Conservation (phyloP, 2,329 filamentous ascomycete species). For the Gremmenia infestans region DNA sequence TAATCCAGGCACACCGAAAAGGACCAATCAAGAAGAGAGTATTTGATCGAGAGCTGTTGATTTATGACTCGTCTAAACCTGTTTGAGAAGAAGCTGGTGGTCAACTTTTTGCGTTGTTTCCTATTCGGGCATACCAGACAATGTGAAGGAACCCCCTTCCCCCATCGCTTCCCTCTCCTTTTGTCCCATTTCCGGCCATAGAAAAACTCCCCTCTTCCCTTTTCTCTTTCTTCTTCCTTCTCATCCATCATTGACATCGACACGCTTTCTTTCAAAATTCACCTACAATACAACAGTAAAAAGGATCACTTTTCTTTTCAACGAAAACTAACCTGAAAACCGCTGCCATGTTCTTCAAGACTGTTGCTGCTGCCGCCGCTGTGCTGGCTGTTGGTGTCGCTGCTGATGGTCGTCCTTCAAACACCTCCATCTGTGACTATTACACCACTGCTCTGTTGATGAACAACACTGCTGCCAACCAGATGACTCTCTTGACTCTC, state of each 20-base stretch:
- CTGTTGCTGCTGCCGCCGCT: conserved; percentile 17
- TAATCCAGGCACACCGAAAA: neutral
- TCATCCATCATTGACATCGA: no score
- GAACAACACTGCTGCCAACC: conserved; percentile 55
- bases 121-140: neutral
- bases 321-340: neutral
- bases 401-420: conserved; percentile 40
- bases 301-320: neutral
- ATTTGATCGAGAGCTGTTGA: conserved; percentile 2
- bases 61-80: neutral
- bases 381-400: conserved; percentile 10
- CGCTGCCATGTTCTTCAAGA: conserved; percentile 24
- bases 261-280: neutral
- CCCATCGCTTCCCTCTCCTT: neutral
- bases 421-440: conserved; percentile 56
- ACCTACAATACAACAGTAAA: neutral
- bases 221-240: neutral
- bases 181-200: neutral
- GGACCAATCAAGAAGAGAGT: conserved; percentile 1
- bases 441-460: conserved; percentile 56
- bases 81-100: neutral
- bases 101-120: neutral
- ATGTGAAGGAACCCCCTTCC: neutral
- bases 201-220: conserved; percentile 6
- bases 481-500: conserved; percentile 49